phyloP scores from a whole-genome alignment of 2,329 filamentous ascomycete species.

The Paracoccidioides lutzii region DNA sequence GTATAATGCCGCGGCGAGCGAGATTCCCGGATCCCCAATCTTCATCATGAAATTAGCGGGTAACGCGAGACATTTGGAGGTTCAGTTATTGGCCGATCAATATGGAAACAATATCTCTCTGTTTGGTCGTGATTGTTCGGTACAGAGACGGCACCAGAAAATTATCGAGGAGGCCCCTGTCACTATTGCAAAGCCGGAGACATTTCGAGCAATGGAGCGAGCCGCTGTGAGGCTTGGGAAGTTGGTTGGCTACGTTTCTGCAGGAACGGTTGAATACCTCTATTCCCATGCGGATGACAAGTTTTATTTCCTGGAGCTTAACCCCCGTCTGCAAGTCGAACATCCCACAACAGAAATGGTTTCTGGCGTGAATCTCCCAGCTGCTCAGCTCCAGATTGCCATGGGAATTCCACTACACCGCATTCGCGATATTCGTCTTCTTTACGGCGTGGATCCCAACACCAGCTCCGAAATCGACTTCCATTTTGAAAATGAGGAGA shows the following conservation, averaged over 20 bases:
- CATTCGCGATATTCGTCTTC: slow-evolving; percentile 86
- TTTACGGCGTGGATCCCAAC: slow-evolving; percentile 91
- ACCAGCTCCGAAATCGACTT: slow-evolving; percentile 84
- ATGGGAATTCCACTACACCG: slow-evolving; percentile 96
- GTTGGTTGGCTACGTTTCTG: slow-evolving; percentile 95
- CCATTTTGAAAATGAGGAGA: slow-evolving; percentile 79
- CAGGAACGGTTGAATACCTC: slow-evolving; percentile 95
- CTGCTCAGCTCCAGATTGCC: slow-evolving; percentile 93
- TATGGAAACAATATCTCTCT: slow-evolving; percentile 99
- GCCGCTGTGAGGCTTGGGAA: slow-evolving; percentile 87
- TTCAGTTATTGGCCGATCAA: slow-evolving; percentile 93
- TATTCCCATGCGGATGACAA: slow-evolving; percentile 97
- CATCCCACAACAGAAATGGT: slow-evolving; percentile 99
- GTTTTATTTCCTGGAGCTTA: slow-evolving; percentile 98
- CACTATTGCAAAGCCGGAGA: slow-evolving; percentile 78
- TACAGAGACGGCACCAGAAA: slow-evolving; percentile 96
- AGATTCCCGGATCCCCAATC: slow-evolving; percentile 96
- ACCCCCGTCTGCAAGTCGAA: slow-evolving; percentile 98
- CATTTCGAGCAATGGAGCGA: slow-evolving; percentile 93
- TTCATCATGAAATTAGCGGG: slow-evolving; percentile 99
- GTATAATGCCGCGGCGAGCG: slow-evolving; percentile 91
- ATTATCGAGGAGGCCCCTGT: slow-evolving; percentile 99
- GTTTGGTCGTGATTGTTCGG: slow-evolving; percentile 96
- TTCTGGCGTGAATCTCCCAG: slow-evolving; percentile 89
- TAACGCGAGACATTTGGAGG: slow-evolving; percentile 91